phyloP scores from a whole-genome alignment of 2,329 filamentous ascomycete genomes.

The Seiridium unicorne region DNA sequence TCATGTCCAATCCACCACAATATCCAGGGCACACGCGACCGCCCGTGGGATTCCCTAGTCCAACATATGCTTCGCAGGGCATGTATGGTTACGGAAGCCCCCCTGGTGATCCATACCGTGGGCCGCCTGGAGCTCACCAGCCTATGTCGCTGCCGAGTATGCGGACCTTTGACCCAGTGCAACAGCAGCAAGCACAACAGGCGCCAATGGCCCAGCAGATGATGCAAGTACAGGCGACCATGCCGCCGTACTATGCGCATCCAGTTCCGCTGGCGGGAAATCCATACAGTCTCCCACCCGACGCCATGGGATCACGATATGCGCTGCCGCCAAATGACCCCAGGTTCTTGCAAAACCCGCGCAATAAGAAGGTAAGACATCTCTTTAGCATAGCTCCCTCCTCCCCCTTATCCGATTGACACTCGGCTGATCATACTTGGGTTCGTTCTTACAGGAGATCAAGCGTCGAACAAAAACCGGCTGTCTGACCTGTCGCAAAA shows the following conservation, averaged over 20 bases:
- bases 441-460: conserved; percentile 48
- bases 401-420: no score
- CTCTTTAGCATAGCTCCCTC: neutral
- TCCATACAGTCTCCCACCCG: conserved; percentile 42
- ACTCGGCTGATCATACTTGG: no score
- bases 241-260: conserved; percentile 42
- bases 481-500: conserved; percentile 61
- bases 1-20: conserved; percentile 28
- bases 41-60: conserved; percentile 23
- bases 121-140: conserved; percentile 25
- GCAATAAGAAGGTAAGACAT: conserved; percentile 56
- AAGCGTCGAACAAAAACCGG: conserved; percentile 63
- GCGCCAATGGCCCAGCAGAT: conserved; percentile 32
- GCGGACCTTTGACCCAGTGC: conserved; percentile 38
- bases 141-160: conserved; percentile 40
- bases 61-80: conserved; percentile 22
- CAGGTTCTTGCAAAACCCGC: conserved; percentile 44
- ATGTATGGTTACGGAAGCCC: conserved; percentile 29
- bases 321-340: conserved; percentile 47
- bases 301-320: conserved; percentile 42
- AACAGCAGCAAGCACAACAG: conserved; percentile 25
- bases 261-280: conserved; percentile 32
- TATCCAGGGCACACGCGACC: conserved; percentile 23
- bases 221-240: conserved; percentile 32
- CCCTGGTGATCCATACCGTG: conserved; percentile 33